Evolutionary conservation across 441 rosid species (phyloP), one percentile per base, ranked within the genome.

Genomic region (Gossypium lobatum): DNA sequence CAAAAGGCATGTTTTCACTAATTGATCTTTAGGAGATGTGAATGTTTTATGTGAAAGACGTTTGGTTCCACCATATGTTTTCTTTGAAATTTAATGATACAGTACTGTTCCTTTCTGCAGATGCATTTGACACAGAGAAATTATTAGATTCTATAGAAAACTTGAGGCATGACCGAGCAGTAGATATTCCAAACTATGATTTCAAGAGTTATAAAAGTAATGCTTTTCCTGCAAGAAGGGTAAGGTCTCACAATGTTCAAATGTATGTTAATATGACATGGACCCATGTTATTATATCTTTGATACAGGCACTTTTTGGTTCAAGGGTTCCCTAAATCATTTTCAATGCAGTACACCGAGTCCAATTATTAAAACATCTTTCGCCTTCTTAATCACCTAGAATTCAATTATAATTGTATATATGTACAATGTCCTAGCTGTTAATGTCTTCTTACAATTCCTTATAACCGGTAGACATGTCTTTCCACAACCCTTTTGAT

Each of bases 171-270:
- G 91, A 93, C 54, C 82, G 83, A 83, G 94, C 99, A 45, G 98
- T 96, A 78, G 97, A 96, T 84, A 84, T 96, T 73, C 94, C 99
- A 63, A 87, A 91, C 63, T 96, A 96, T 34, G 97, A 96, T 83
- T 96, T 88, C 85, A 93, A 86, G 92, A 93, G 93, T 81, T 93
- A 89, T 86, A 91, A 92, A 84, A 90, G 79, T 66, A 85, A 89
- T 78, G 82, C 87, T 75, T 88, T 86, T 70, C 89, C 93, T 14
- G 85, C 97, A 52, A 87, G 97, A 88, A 88, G 97, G 97, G 98
- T 95, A 91, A 20, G 65, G 66, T 73, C 75, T 76, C 46, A 21
- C 18, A 23, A 20, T 18, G 11, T 31, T 37, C 34, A 13, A 21
- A 63, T 28, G 8, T 8, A 28, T 28, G 46, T 31, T 64, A 23